Evolutionary conservation across 2,329 filamentous ascomycete species (phyloP).

Genomic region (Gaeumannomyces sp.): DNA sequence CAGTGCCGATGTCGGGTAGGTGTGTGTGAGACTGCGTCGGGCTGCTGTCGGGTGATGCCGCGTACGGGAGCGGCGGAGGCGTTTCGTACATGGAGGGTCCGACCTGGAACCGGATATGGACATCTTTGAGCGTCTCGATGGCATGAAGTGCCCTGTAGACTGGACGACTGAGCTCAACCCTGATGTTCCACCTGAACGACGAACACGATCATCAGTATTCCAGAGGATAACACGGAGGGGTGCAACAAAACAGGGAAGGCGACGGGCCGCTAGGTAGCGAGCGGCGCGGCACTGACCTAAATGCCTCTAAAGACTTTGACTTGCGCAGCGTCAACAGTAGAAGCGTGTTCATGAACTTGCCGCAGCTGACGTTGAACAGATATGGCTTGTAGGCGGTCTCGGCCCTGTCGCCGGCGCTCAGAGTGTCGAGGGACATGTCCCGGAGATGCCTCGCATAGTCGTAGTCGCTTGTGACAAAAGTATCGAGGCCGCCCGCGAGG

Average conservation of each 20-base stretch:
- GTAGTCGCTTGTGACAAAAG: constrained; percentile 57
- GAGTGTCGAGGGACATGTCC: constrained; percentile 50
- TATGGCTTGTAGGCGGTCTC: constrained; percentile 49
- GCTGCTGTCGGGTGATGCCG: constrained; percentile 16
- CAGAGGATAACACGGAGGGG: neutral
- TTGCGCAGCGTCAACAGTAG: constrained; percentile 51
- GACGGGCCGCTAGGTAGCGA: neutral
- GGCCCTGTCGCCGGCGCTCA: constrained; percentile 45
- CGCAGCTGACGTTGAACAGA: constrained; percentile 48
- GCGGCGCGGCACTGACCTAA: constrained; percentile 38
- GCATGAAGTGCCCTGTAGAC: constrained; percentile 52
- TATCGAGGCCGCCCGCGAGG: constrained; percentile 52
- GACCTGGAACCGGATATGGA: constrained; percentile 54
- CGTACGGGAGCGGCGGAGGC: constrained; percentile 40
- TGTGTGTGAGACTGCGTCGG: constrained; percentile 14
- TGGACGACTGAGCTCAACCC: constrained; percentile 53
- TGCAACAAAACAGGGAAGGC: neutral
- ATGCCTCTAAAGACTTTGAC: constrained; percentile 47
- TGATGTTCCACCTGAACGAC: constrained; percentile 52
- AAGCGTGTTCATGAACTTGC: constrained; percentile 59
- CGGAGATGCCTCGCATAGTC: constrained; percentile 54
- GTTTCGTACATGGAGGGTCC: constrained; percentile 48
- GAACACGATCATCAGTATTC: constrained; percentile 4
- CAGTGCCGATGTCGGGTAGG: constrained; percentile 14
- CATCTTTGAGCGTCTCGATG: constrained; percentile 42